Conservation (phyloP, 768 basidiomycete genomes). For the Coprinopsis strossmayeri region DNA sequence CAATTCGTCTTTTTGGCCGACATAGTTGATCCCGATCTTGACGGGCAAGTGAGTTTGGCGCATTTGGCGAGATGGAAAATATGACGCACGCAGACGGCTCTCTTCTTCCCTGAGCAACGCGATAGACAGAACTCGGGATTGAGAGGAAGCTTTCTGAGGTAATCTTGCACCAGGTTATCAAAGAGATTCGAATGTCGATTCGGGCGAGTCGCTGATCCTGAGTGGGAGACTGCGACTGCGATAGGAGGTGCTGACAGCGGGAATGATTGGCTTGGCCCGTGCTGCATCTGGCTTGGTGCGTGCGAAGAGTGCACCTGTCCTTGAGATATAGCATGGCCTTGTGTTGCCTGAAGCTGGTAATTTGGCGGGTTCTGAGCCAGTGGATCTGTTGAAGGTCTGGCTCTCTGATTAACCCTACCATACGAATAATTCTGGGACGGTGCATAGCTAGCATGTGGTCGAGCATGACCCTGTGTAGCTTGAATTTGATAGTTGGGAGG, state of each 20-base stretch:
- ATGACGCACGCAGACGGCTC: constrained; percentile 77
- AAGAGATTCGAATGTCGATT: background rate
- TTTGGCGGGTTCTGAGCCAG: constrained; percentile 3
- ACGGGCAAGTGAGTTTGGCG: no score
- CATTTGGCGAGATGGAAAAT: background rate
- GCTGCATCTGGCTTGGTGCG: no score
- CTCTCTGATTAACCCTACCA: no score
- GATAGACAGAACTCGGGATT: constrained; percentile 26
- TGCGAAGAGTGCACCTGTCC: no score
- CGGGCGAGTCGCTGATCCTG: background rate
- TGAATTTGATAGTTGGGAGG: constrained; percentile 8
- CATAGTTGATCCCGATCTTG: constrained; percentile 81
- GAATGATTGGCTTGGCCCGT: background rate
- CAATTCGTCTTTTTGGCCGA: constrained; percentile 54
- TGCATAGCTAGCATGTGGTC: background rate
- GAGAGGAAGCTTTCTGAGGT: constrained; percentile 1
- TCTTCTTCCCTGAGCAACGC: constrained; percentile 70
- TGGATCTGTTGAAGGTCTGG: constrained; percentile 2
- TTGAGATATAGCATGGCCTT: background rate
- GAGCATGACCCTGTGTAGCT: background rate
- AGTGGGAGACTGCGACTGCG: background rate
- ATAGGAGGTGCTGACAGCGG: background rate
- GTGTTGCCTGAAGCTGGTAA: constrained; percentile 8
- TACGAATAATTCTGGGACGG: background rate
- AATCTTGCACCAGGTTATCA: background rate